These are phyloP conservation scores for Fusarium robinianum DNA, from an alignment of 2,329 filamentous ascomycete species.

Conservation along the genomic window DNA sequence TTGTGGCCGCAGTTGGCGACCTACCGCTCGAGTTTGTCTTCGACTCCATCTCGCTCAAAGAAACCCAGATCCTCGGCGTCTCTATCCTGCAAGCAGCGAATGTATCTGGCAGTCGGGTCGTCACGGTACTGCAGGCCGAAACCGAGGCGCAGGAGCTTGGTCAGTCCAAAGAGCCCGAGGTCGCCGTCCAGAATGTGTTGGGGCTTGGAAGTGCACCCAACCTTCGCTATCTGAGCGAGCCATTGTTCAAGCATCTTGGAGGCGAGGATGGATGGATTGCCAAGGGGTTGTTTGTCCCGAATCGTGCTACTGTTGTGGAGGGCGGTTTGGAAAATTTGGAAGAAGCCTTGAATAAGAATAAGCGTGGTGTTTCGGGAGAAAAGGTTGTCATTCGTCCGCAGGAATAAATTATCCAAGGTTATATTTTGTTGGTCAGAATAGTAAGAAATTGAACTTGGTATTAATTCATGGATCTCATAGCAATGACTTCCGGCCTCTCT, in stretches of 20 bases:
- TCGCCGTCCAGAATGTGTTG: constrained; percentile 2
- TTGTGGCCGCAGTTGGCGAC: constrained; percentile 32
- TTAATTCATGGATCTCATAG: too few species aligned
- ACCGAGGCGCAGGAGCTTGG: constrained; percentile 23
- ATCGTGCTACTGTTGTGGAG: constrained; percentile 33
- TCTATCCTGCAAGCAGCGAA: constrained; percentile 30
- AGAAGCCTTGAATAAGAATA: constrained; percentile 33
- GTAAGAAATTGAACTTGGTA: too few species aligned
- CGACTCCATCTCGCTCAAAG: constrained; percentile 38
- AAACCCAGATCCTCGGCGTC: constrained; percentile 40
- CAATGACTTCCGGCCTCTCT: too few species aligned
- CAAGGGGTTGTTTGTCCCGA: constrained; percentile 37
- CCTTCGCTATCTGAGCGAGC: constrained; percentile 39
- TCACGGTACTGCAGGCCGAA: constrained; percentile 17
- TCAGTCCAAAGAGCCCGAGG: constrained; percentile 15
- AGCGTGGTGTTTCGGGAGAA: constrained; percentile 34
- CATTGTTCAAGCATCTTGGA: constrained; percentile 33
- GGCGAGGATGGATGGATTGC: constrained; percentile 40
- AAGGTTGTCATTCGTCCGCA: constrained; percentile 35
- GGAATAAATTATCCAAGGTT: too few species aligned
- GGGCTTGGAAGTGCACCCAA: constrained; percentile 33
- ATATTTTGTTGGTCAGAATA: too few species aligned
- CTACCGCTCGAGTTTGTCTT: constrained; percentile 38
- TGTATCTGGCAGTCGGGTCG: constrained; percentile 24
- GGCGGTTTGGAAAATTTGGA: constrained; percentile 38